Base-by-base conservation (phyloP, 331 rosid genomes). In the Phaseolus coccineus region DNA sequence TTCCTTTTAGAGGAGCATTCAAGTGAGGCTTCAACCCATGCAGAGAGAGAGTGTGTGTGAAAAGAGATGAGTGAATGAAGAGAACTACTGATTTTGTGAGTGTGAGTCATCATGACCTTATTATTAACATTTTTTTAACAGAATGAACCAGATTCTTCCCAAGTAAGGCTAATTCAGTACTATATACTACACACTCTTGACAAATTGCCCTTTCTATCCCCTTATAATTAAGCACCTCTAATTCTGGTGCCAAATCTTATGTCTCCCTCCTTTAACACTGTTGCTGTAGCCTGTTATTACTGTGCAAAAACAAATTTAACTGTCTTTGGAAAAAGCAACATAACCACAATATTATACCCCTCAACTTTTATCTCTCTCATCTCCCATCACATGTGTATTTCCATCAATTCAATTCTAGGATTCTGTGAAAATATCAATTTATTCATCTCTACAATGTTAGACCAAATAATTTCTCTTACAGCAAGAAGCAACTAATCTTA, bases 1-100 rank as follows among this genome's bases (percentile, higher is more conserved):
- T 88, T 84, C 87, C 88, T 81, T 76, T 76, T 48, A 69, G 90
- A 88, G 90, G 87, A 83, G 90, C 92, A 85, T 91, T 87, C 86
- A 88, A 77, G 84, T 85, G 80, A 74, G 79, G 85, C 52, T 82
- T 56, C 88, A 83, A 88, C 83, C 62, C 83, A 71, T 74, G 83
- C 84, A 31, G 59, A 65, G 73, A 57, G 27, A 57, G 46, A 77
- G 65, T 53, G 76, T 53, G 30, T 73, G 61, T 78, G 75, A 75
- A 39, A 53, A 31, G 73, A 58, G 76, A 51, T 64, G 63, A 73
- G 57, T 67, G 78, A 68, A 51, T 48, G 64, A 64, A 72, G 51
- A 63, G 67, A 81, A 77, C 80, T 25, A 33, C 69, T 83, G 84
- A 78, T 57, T 74, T 57, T 76, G 35, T 33, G 56, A 70, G 61